Percentiles rank a stretch among this genome's conserved stretches.
These are phyloP conservation scores for Hanseniaspora gamundiae DNA, from an alignment of 1,139 yeast species.

Conservation along the genomic window DNA sequence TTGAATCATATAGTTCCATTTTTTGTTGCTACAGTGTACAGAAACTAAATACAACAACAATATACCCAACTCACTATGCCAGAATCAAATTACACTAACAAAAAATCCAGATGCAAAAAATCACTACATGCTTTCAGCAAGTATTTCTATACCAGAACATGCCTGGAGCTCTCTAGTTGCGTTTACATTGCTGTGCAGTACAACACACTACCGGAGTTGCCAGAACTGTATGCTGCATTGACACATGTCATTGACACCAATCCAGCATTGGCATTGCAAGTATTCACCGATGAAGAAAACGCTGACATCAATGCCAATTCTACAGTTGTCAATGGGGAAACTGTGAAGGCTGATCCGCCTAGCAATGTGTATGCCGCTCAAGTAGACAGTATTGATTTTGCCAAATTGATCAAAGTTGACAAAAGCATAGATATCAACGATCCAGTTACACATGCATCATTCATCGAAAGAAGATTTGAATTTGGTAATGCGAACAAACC, in stretches of 20 bases:
- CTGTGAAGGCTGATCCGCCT: neutral
- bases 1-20: too few species aligned
- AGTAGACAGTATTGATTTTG: neutral
- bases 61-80: neutral
- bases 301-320: constrained; percentile 35
- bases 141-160: neutral
- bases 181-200: neutral
- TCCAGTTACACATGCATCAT: neutral
- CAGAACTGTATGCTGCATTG: neutral
- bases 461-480: constrained; percentile 2
- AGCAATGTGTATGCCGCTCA: neutral
- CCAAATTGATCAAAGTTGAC: constrained; percentile 1
- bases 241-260: neutral
- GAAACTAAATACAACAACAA: too few species aligned
- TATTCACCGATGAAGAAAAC: constrained; percentile 1
- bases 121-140: neutral
- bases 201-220: neutral
- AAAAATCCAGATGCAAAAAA: neutral
- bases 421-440: neutral
- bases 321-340: neutral
- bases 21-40: too few species aligned
- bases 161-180: neutral
- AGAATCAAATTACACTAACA: neutral
- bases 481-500: neutral
- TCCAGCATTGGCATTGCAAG: neutral